A percentile compares a stretch with the other conserved stretches of the same genome.
Conservation (phyloP, 2,329 filamentous ascomycete species). For the Myriosclerotinia duriaeana region DNA sequence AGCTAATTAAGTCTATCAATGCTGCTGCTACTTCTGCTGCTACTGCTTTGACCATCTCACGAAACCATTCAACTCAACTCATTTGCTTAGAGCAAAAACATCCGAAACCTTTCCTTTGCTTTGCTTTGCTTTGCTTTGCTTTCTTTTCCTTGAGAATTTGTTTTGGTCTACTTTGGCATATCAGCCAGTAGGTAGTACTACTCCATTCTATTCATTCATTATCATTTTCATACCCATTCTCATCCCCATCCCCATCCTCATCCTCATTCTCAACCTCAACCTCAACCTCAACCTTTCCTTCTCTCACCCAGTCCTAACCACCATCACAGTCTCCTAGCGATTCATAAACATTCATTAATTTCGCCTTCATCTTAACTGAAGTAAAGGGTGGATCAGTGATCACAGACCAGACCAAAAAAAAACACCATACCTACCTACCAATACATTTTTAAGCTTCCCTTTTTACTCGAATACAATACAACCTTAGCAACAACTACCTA, state of each 20-base stretch:
- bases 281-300: background rate
- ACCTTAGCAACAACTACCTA: background rate
- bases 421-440: too few species aligned
- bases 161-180: too few species aligned
- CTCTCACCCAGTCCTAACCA: background rate
- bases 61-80: background rate
- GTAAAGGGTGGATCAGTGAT: too few species aligned
- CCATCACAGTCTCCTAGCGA: background rate
- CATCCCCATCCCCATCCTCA: background rate
- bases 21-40: background rate
- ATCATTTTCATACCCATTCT: too few species aligned
- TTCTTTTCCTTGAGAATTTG: too few species aligned
- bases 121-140: background rate
- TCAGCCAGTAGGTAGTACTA: too few species aligned
- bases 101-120: background rate
- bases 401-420: background rate
- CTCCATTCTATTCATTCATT: background rate
- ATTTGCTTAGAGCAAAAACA: background rate
- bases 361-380: background rate
- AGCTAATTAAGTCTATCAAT: too few species aligned
- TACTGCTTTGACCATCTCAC: conserved; percentile 8
- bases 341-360: conserved; percentile 2
- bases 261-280: background rate
- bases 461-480: background rate
- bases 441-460: background rate